Base-by-base conservation (phyloP, 495 filamentous ascomycete species). In the Penicillium verhagenii region DNA sequence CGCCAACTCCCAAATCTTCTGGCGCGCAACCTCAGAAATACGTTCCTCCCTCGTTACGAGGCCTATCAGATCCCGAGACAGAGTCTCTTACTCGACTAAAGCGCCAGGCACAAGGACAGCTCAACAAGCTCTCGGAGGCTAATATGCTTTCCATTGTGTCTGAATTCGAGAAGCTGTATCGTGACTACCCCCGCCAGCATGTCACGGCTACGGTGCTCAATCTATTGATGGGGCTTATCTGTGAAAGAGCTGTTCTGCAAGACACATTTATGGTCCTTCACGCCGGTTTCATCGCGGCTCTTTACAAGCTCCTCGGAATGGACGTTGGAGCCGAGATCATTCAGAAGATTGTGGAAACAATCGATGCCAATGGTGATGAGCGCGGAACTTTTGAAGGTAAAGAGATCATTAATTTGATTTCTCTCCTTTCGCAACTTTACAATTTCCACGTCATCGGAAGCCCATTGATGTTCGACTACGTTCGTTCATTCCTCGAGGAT, bases 41-140 rank as follows among this genome's bases (percentile, higher is more conserved):
- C 57, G 82, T 96, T 9, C 93, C 95, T 8, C 94, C 93, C 9
- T 94, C 91, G 9, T 73, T 94, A 26, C 85, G 93, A 25, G 84
- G 82, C 50, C 71, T 76, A 24, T 70, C 77, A 0, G 73, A 80
- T 10, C 83, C 83, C 1, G 85, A 89, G 46, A 75, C 79, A 1
- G 91, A 96, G 65, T 76, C 81, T 28, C 77, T 89, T 7, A 76
- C 79, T 6, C 84, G 87, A 19, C 71, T 98, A 38, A 84, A 83
- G 46, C 83, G 91, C 47, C 88, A 93, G 64, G 81, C 87, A 14
- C 91, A 96, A 58, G 94, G 94, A 67, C 78, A 94, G 9, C 77
- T 97, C 55, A 98, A 98, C 74, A 87, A 92, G 63, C 72, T 98
- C 38, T 96, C 95, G 1, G 92, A 97, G 65, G 84, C 91, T 3